These are phyloP conservation scores for Coniella vitis DNA, from an alignment of 2,329 filamentous ascomycete genomes.

Conservation along the genomic window DNA sequence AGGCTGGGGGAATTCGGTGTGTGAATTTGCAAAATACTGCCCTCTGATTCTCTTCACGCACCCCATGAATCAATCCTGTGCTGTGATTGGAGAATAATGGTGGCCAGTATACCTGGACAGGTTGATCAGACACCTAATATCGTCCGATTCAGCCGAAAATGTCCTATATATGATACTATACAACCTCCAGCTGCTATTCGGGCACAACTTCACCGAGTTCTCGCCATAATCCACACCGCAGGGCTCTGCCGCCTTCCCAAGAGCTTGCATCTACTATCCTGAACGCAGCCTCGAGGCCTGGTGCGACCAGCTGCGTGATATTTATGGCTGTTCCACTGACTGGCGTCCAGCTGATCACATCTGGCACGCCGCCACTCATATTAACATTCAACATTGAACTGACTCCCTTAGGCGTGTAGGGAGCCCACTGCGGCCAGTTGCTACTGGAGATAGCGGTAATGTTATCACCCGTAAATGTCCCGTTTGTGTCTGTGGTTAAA, in stretches of 20 bases:
- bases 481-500: neutral
- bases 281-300: constrained; percentile 20
- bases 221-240: constrained; percentile 35
- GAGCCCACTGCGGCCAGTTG: constrained; percentile 13
- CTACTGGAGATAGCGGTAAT: constrained; percentile 1
- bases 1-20: too few species aligned
- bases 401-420: neutral
- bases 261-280: constrained; percentile 31
- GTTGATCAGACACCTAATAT: too few species aligned
- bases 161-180: neutral
- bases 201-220: constrained; percentile 5
- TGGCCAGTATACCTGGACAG: too few species aligned
- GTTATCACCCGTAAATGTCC: constrained; percentile 9
- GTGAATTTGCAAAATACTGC: too few species aligned
- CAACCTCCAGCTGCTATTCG: neutral
- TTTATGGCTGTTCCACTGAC: constrained; percentile 24
- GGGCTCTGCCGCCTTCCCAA: constrained; percentile 37
- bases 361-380: constrained; percentile 18
- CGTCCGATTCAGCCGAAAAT: too few species aligned
- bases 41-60: too few species aligned
- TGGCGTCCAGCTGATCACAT: constrained; percentile 1
- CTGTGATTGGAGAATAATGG: too few species aligned
- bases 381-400: constrained; percentile 18
- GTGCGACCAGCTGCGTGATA: constrained; percentile 1
- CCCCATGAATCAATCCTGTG: too few species aligned